Evolutionary conservation across 305 asterid species (phyloP).

Genomic region (Rubia tinctorum): DNA sequence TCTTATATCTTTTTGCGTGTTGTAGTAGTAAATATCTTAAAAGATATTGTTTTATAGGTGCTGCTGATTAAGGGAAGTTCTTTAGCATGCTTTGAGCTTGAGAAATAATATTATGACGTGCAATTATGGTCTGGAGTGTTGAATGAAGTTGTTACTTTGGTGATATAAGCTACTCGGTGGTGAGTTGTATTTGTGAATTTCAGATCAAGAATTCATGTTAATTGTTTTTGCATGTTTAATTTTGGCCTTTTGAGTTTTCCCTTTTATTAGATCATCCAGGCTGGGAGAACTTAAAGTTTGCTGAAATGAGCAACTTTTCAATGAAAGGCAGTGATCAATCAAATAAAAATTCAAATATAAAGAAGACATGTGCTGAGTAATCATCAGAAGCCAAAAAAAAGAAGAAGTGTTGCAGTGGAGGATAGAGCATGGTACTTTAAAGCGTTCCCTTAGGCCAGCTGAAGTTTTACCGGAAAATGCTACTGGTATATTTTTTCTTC

Average conservation of each 20-base stretch:
- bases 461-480: no score
- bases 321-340: no score
- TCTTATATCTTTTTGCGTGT: neutral
- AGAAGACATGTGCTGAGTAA: no score
- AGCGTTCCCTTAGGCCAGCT: no score
- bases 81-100: neutral
- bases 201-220: neutral
- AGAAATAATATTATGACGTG: neutral
- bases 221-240: constrained; percentile 9
- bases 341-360: no score
- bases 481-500: no score
- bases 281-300: constrained; percentile 76
- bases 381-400: no score
- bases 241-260: neutral
- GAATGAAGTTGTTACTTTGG: neutral
- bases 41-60: neutral
- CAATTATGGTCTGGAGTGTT: neutral
- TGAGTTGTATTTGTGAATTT: neutral
- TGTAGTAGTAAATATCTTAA: neutral
- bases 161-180: neutral
- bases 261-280: constrained; percentile 39
- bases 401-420: no score
- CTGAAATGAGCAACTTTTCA: no score
- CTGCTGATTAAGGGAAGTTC: neutral
- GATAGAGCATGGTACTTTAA: no score